Base-by-base conservation (phyloP, 352 stramenopile genomes). In the Phytophthora kernoviae region DNA sequence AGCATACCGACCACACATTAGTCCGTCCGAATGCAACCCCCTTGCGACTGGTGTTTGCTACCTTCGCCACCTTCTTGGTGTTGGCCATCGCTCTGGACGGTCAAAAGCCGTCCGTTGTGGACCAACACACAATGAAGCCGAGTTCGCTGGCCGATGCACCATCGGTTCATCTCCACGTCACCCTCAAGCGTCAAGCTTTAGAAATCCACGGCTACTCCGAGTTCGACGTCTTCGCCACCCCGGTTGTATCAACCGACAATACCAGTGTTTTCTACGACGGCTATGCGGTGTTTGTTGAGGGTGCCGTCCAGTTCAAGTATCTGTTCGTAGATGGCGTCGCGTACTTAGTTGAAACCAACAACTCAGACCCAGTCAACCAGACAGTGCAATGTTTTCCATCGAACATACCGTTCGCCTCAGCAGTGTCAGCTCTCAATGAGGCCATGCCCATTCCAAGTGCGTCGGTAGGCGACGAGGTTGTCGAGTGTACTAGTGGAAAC, bases 151-250 rank as follows among this genome's bases (percentile, higher is more conserved):
- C 37, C 15, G 15, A 43, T 21, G 40, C 51, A 12, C 65, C 61
- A 1, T 65, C 58, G 3, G 15, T 79, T 9, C 33, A 39, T 12
- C 47, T 79, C 9, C 65, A 58, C 1, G 51, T 70, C 24, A 67
- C 21, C 0, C 36, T 70, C 21, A 73, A 69, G 54, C 47, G 62
- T 15, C 50, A 39, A 17, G 50, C 52, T 5, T 63, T 74, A 60
- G n/a, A 42, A 17, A 24, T 65, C 26, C 27, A 69, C 18, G 33
- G 39, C n/a, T 2, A 51, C 30, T 53, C 44, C 51, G 27, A 70
- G 30, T 57, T 66, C 24, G 42, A 69, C 18, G 50, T 69, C 0
- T 56, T 69, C 17, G 65, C 52, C 1, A 58, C 50, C 7, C 65
- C 49, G 2, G 44, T 66, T 17, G 58, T 58, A 30, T 61, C 45